phyloP scores from a whole-genome alignment of 23 red algal genomes.

The Gracilariopsis chorda region DNA sequence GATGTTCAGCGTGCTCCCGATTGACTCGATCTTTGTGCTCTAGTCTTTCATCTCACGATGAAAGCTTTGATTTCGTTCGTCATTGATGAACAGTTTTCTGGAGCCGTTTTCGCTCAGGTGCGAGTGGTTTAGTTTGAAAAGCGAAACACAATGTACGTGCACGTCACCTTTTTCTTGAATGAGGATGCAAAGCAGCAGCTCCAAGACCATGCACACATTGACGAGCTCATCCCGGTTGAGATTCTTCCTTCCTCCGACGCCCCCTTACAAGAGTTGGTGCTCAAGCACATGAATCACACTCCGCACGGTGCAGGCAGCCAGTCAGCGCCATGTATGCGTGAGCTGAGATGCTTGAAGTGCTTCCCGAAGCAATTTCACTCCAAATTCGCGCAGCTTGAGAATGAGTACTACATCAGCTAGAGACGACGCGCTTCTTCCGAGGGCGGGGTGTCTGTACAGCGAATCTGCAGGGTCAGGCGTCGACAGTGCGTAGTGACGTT shows the following conservation, averaged over 20 bases:
- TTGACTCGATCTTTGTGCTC: not conserved
- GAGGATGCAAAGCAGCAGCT: not conserved
- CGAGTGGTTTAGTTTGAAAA: not conserved
- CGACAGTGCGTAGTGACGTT: not conserved
- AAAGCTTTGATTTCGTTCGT: not conserved
- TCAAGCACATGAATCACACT: not conserved
- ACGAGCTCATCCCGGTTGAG: not conserved
- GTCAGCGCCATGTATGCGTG: not conserved
- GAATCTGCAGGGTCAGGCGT: not conserved
- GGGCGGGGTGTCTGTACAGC: not conserved
- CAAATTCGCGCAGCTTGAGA: not conserved
- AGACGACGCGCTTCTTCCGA: not conserved
- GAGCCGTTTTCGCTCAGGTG: not conserved
- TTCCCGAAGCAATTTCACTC: not conserved
- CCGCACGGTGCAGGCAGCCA: not conserved
- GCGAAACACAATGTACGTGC: not conserved
- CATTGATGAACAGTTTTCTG: not conserved
- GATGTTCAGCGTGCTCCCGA: not conserved
- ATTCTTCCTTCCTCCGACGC: not conserved
- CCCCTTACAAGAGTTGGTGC: not conserved
- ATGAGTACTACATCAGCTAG: not conserved
- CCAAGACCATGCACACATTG: not conserved
- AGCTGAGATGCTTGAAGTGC: not conserved
- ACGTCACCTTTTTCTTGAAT: not conserved
- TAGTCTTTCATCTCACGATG: not conserved